Evolutionary conservation across 2,329 filamentous ascomycete species (phyloP).

Genomic region (Amauroascus verrucosus): DNA sequence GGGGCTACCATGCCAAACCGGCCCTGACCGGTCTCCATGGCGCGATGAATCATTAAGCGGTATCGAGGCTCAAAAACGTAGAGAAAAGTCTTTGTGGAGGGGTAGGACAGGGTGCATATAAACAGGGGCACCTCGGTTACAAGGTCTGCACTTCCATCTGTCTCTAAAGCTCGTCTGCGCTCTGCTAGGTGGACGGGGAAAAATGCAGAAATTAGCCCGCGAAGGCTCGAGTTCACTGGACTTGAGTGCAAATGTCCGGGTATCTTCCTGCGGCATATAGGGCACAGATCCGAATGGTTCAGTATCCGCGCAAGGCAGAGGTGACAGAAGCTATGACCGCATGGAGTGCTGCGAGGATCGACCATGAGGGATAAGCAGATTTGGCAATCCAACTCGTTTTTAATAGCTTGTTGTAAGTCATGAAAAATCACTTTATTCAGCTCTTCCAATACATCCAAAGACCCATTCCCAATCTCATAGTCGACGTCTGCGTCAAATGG

Average conservation of each 20-base stretch:
- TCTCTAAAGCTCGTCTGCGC: conserved; percentile 46
- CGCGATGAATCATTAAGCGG: conserved; percentile 74
- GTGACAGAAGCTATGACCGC: conserved; percentile 83
- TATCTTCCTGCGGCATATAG: conserved; percentile 63
- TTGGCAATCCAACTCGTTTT: conserved; percentile 72
- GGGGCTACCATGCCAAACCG: conserved; percentile 81
- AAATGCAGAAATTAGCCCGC: conserved; percentile 54
- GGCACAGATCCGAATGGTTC: conserved; percentile 68
- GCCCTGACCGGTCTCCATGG: conserved; percentile 55
- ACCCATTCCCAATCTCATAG: conserved; percentile 20
- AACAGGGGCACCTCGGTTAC: conserved; percentile 62
- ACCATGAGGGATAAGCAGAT: conserved; percentile 75
- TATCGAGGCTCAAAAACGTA: conserved; percentile 92
- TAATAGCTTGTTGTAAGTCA: conserved; percentile 50
- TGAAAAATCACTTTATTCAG: conserved; percentile 45
- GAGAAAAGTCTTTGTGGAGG: conserved; percentile 71
- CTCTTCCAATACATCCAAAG: conserved; percentile 17
- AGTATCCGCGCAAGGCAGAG: conserved; percentile 65
- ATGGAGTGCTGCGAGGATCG: conserved; percentile 72
- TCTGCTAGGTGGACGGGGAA: conserved; percentile 56
- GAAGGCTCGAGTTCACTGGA: conserved; percentile 53
- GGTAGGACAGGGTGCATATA: conserved; percentile 71
- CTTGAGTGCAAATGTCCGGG: conserved; percentile 42
- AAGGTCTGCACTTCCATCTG: conserved; percentile 45
- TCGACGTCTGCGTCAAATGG: conserved; percentile 38